Evolutionary conservation across 164 flowering plant species (phyloP), one percentile per base, ranked within the genome.

Genomic region (Dillenia suffruticosa): DNA sequence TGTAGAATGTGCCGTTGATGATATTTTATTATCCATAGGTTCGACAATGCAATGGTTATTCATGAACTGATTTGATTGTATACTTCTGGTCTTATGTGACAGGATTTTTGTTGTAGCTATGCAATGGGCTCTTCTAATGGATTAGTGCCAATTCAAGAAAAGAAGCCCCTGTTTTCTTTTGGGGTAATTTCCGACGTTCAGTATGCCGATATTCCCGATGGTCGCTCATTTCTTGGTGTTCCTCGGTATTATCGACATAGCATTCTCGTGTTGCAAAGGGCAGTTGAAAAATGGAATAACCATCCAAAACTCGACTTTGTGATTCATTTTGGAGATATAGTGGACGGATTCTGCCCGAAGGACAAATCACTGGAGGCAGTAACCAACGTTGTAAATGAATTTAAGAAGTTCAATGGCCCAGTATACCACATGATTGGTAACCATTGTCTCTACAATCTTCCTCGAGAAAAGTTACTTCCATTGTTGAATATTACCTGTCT

Each of bases 391-490:
- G 77, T 79, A 22, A 15, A 61, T 44, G 91, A 89, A 68, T 93
- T 93, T 63, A 77, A 77, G 62, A 74, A 69, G 1, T 90, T 89
- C 59, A 69, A 75, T 68, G 92, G 96, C 22, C 86, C 83, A 5
- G 76, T 81, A 1, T 80, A 87, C 73, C 97, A 94, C 76, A 74
- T 91, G 91, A 82, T 94, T 62, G 98, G 98, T n/a, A 94, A 94
- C 64, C 98, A 94, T 66, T 91, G 98, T 68, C 95, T 89, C 44
- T 94, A 94, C 87, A 94, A 90, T 74, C 91, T 94, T 46, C 85
- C 98, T 9, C 97, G 97, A 1, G 68, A 72, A 17, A 59, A 72
- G 53, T 75, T 93, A 58, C 87, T 90, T 54, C 89, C 91, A 3
- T 44, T 84, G 15, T 58, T 93, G 77, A 83, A 82, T 63, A 86